Evolutionary conservation across 768 basidiomycete genomes (phyloP).

Genomic region (Crucibulum laeve): DNA sequence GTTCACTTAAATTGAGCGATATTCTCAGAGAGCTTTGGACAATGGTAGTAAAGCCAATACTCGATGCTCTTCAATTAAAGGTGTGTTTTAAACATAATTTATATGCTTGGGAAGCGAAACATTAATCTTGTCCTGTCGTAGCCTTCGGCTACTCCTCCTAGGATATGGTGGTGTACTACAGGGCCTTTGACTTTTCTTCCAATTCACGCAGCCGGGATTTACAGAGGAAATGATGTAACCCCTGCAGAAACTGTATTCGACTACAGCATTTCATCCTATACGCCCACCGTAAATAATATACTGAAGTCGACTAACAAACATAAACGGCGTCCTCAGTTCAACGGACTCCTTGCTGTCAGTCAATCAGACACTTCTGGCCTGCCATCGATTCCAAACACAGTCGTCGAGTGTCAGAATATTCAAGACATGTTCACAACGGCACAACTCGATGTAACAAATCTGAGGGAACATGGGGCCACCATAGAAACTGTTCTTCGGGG

Average conservation of each 20-base stretch:
- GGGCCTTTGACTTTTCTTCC: constrained; percentile 10
- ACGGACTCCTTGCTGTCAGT: background rate
- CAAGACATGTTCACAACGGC: background rate
- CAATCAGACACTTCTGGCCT: background rate
- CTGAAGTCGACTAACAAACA: background rate
- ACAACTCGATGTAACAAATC: constrained; percentile 1
- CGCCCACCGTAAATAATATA: background rate
- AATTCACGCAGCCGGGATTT: constrained; percentile 13
- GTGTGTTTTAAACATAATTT: constrained; percentile 3
- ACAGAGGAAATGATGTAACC: constrained; percentile 7
- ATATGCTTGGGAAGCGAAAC: background rate
- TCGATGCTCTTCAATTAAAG: constrained; percentile 2
- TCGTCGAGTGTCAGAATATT: background rate
- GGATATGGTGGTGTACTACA: constrained; percentile 15
- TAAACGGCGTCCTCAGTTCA: background rate
- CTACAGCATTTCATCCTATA: constrained; percentile 9
- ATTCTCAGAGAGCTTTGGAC: constrained; percentile 4
- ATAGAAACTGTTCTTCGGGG: constrained; percentile 4
- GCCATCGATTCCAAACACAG: background rate
- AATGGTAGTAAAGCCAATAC: constrained; percentile 3
- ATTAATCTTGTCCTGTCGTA: background rate
- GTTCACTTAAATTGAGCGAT: background rate
- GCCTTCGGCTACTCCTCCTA: constrained; percentile 8
- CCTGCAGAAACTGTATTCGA: constrained; percentile 11
- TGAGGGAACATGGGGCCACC: constrained; percentile 8